These are phyloP conservation scores for Auxenochlorella protothecoides DNA, from an alignment of 139 green algal species.

Conservation along the genomic window DNA sequence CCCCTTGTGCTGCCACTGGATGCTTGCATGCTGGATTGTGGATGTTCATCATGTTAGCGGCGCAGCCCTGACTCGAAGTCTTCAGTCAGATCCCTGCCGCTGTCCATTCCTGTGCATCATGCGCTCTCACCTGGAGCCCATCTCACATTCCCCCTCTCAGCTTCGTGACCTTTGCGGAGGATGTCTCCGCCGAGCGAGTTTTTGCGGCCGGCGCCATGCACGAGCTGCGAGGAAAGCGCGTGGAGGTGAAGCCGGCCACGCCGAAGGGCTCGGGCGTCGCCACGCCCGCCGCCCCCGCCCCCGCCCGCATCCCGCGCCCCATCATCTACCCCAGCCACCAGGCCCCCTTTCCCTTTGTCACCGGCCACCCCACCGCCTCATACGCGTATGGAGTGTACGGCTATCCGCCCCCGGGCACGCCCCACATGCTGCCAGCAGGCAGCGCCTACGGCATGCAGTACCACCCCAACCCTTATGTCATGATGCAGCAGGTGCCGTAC, in stretches of 20 bases:
- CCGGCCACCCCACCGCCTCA: too few species aligned
- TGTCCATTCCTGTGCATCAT: neutral
- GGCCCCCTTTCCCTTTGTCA: too few species aligned
- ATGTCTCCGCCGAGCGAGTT: conserved; percentile 49
- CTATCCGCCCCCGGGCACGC: too few species aligned
- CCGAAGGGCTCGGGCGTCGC: conserved; percentile 52
- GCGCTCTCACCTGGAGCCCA: too few species aligned
- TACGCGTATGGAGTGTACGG: too few species aligned
- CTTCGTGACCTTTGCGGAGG: conserved; percentile 75
- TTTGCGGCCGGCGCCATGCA: conserved; percentile 58
- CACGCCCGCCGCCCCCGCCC: too few species aligned
- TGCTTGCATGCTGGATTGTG: too few species aligned
- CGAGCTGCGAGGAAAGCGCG: conserved; percentile 56
- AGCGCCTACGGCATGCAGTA: neutral
- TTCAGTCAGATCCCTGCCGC: neutral
- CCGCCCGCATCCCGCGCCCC: too few species aligned
- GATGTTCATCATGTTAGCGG: neutral
- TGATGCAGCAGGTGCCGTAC: too few species aligned
- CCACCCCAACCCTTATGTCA: neutral
- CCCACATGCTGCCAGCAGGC: too few species aligned
- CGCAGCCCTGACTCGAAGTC: neutral
- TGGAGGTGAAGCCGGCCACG: conserved; percentile 72
- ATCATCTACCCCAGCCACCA: too few species aligned
- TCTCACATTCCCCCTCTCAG: conserved; percentile 22
- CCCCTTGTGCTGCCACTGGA: too few species aligned